Evolutionary conservation across 805 yeast species (phyloP), one percentile per base, ranked within the genome.

Genomic region (Nakazawaea sp.): DNA sequence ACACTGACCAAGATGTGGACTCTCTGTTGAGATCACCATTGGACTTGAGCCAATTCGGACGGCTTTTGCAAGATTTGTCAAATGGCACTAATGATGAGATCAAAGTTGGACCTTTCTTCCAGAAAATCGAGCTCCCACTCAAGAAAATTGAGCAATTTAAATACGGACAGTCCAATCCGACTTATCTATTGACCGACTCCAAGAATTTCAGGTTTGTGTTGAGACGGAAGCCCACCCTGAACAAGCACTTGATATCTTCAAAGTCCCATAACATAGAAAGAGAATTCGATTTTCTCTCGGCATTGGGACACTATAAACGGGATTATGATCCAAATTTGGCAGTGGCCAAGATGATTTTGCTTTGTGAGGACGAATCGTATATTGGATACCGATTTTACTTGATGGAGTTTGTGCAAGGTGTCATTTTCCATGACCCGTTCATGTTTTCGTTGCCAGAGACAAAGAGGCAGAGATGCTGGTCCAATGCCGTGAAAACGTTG

Each of bases 91-190:
- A 36, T 31, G 15, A 19, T 4, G 26, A 27, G 28, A 16, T 36
- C 16, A 36, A 20, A 7, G 17, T 19, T 9, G 35, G 35, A 9
- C 35, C 40, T 11, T 26, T 15, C 17, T 27, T 17, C n/a, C 15
- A 19, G 16, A 13, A 36, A 2, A 15, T 36, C 21, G 11, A 13
- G 8, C 10, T 36, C n/a, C 40, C 40, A 15, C 11, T 36, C 3
- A n/a, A 15, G 9, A 27, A 17, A 20, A 21, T 73, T 30, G 57
- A 65, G 42, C 84, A 77, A 52, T 77, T 77, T 56, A 64, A 64
- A 19, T 74, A 70, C 50, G 84, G 84, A 12, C 84, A 77, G 51
- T 70, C 78, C 1, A 77, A 77, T 48, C 84, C 83, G 10, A 75
- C 81, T 1, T 77, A 75, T 48, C 62, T 71, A 20, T 38, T 75